Conservation (phyloP, 805 yeast species). For the Lipomyces orientalis region DNA sequence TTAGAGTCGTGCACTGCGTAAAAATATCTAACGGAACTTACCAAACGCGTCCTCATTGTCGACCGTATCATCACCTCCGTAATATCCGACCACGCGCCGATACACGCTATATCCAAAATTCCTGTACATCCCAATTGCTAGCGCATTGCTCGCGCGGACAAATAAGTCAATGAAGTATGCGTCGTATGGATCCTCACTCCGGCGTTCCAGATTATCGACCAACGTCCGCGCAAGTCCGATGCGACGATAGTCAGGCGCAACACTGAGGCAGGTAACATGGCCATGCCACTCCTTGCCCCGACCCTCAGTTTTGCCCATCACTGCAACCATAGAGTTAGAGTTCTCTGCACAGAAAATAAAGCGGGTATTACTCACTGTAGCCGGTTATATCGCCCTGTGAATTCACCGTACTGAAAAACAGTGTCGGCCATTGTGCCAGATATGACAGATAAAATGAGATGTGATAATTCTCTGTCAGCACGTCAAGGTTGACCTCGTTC, state of each 20-base stretch:
- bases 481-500: conserved; percentile 82
- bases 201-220: conserved; percentile 72
- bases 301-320: conserved; percentile 98
- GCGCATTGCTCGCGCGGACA: conserved; percentile 80
- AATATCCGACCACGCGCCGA: conserved; percentile 88
- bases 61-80: conserved; percentile 53
- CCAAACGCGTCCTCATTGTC: conserved; percentile 87
- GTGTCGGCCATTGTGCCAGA: conserved; percentile 82
- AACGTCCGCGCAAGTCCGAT: conserved; percentile 83
- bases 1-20: background rate
- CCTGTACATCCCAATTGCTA: conserved; percentile 84
- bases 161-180: conserved; percentile 88
- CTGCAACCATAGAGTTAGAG: conserved; percentile 54
- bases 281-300: conserved; percentile 86
- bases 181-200: conserved; percentile 73
- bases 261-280: conserved; percentile 95
- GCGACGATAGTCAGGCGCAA: conserved; percentile 79
- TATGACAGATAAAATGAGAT: conserved; percentile 83
- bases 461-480: conserved; percentile 89
- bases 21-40: conserved; percentile 41
- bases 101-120: conserved; percentile 83
- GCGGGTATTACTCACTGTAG: conserved; percentile 38
- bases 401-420: conserved; percentile 74
- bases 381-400: conserved; percentile 51
- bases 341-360: background rate